phyloP scores from a whole-genome alignment of 2,329 filamentous ascomycete genomes.

The Neonectria sp. region DNA sequence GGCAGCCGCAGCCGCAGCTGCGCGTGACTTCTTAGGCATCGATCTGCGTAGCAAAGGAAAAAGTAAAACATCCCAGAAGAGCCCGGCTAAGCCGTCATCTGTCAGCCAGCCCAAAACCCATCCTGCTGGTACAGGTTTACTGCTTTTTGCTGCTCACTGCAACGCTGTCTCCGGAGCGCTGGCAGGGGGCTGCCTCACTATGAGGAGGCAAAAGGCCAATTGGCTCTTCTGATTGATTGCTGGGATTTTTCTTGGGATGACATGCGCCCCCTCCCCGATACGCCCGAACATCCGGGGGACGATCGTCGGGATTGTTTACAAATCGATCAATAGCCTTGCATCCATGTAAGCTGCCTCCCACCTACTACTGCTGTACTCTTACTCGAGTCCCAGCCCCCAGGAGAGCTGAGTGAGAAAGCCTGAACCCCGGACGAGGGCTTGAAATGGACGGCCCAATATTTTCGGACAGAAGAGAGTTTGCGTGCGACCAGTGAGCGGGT shows the following conservation, averaged over 20 bases:
- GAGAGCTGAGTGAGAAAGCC: neutral
- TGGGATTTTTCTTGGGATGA: neutral
- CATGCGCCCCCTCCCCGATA: neutral
- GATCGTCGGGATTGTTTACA: slow-evolving; percentile 9
- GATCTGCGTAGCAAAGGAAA: slow-evolving; percentile 3
- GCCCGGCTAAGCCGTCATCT: slow-evolving; percentile 8
- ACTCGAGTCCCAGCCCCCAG: neutral
- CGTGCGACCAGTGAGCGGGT: neutral
- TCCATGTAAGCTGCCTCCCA: slow-evolving; percentile 6
- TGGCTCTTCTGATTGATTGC: slow-evolving; percentile 13
- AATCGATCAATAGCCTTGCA: neutral
- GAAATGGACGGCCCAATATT: neutral
- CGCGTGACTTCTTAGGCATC: too few species aligned
- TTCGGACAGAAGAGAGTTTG: neutral
- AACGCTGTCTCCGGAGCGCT: slow-evolving; percentile 17
- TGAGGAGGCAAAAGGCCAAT: neutral
- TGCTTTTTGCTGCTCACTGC: slow-evolving; percentile 8
- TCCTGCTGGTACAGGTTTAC: slow-evolving; percentile 17
- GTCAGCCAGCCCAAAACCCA: slow-evolving; percentile 25
- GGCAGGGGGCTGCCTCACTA: slow-evolving; percentile 1
- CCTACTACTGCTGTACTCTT: too few species aligned
- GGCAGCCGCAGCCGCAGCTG: neutral
- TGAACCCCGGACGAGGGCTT: neutral
- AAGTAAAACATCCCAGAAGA: slow-evolving; percentile 1
- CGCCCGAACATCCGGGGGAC: slow-evolving; percentile 2